Evolutionary conservation across 2,329 filamentous ascomycete genomes (phyloP).

Genomic region (Biscogniauxia sp.): DNA sequence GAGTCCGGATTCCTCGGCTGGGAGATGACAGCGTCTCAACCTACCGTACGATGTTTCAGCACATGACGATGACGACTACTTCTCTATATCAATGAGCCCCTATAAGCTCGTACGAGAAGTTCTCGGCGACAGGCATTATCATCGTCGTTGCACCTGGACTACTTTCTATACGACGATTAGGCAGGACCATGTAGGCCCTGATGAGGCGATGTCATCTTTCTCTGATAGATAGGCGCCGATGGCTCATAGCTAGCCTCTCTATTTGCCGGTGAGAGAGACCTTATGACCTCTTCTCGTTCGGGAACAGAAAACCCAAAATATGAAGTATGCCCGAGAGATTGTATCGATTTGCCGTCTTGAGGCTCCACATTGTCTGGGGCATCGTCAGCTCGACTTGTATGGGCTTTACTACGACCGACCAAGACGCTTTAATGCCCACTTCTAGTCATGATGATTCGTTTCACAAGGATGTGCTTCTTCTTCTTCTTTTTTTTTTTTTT

Average conservation of each 20-base stretch:
- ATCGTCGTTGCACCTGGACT: not conserved
- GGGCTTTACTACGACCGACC: not conserved
- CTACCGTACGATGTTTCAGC: not conserved
- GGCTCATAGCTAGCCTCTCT: not conserved
- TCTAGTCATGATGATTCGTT: not conserved
- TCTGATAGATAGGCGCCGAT: not conserved
- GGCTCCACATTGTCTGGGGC: not conserved
- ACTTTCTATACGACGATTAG: not conserved
- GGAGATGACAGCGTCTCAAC: not conserved
- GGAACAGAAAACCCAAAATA: not conserved
- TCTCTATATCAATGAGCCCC: not conserved
- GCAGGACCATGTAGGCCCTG: not conserved
- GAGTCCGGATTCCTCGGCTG: not conserved
- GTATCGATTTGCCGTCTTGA: not conserved
- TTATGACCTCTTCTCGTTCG: not conserved
- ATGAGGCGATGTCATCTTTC: not conserved
- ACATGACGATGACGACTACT: not conserved
- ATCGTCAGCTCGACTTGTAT: not conserved
- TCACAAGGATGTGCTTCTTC: not conserved
- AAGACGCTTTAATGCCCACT: not conserved
- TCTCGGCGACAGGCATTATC: not conserved
- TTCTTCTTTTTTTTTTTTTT: no score
- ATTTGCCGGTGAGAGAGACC: not conserved
- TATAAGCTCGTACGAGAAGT: not conserved
- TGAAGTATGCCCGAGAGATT: not conserved